Evolutionary conservation across 495 filamentous ascomycete genomes (phyloP).

Genomic region (Tuber microsphaerosporum): DNA sequence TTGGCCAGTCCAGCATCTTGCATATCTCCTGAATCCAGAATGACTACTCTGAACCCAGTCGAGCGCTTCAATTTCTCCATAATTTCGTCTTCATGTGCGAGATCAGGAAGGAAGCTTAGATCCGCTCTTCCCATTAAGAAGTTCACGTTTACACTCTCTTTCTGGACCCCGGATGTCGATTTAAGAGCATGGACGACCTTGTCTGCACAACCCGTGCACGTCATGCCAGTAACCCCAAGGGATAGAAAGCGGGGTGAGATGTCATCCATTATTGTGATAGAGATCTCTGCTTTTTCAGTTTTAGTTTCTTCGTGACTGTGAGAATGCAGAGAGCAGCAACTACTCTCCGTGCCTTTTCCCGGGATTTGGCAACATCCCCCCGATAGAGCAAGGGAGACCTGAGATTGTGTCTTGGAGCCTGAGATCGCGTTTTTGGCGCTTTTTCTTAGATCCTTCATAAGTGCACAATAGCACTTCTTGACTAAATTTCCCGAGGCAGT

Average conservation of each 20-base stretch:
- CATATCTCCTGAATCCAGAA: slow-evolving; percentile 27
- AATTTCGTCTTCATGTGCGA: slow-evolving; percentile 25
- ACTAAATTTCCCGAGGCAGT: background rate
- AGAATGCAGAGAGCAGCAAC: slow-evolving; percentile 15
- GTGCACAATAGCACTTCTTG: slow-evolving; percentile 21
- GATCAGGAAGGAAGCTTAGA: slow-evolving; percentile 26
- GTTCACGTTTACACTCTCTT: slow-evolving; percentile 31
- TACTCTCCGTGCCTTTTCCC: background rate
- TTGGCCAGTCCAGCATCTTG: slow-evolving; percentile 32
- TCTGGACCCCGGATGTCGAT: slow-evolving; percentile 30
- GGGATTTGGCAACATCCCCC: slow-evolving; percentile 11
- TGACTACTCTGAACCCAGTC: slow-evolving; percentile 32
- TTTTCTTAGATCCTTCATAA: slow-evolving; percentile 13
- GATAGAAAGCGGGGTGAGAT: slow-evolving; percentile 20
- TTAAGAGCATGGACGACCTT: slow-evolving; percentile 29
- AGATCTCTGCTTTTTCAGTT: background rate
- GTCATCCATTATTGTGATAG: background rate
- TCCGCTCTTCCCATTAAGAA: slow-evolving; percentile 37
- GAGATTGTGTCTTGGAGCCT: background rate
- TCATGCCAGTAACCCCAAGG: slow-evolving; percentile 38
- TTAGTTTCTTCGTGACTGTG: slow-evolving; percentile 13
- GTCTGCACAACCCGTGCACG: slow-evolving; percentile 38
- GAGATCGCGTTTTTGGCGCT: background rate
- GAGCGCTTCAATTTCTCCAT: slow-evolving; percentile 25
- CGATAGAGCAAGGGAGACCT: background rate